Percentiles rank a stretch among this genome's conserved stretches.
Evolutionary conservation across 192 early-diverging fungal genomes (phyloP).

Genomic region (Coemansia sp.): DNA sequence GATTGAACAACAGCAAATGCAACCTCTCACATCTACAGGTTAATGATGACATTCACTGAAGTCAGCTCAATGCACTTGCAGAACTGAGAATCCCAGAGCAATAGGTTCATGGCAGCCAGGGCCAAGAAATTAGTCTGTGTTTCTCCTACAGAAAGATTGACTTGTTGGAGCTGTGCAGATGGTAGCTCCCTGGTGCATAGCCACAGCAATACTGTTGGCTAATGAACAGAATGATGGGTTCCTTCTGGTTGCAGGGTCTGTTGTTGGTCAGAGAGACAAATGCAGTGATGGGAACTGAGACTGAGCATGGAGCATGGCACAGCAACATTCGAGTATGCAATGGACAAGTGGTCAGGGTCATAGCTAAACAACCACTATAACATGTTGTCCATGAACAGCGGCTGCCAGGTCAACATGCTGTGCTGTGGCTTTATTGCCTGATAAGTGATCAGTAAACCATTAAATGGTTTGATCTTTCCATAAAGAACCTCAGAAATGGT

Average conservation of each 20-base stretch:
- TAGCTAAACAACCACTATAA: conserved; percentile 62
- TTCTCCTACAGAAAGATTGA: conserved; percentile 46
- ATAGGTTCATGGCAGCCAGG: conserved; percentile 42
- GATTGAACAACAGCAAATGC: background rate
- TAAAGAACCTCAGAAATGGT: conserved; percentile 63
- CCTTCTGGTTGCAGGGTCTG: conserved; percentile 51
- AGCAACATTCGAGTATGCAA: conserved; percentile 54
- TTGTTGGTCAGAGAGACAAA: conserved; percentile 56
- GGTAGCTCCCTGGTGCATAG: conserved; percentile 54
- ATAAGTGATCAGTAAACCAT: conserved; percentile 62
- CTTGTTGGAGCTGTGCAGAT: conserved; percentile 13
- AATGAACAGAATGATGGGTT: conserved; percentile 62
- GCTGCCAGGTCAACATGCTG: conserved; percentile 45
- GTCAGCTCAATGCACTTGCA: conserved; percentile 29
- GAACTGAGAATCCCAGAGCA: conserved; percentile 29
- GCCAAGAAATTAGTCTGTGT: conserved; percentile 42
- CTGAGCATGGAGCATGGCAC: conserved; percentile 17
- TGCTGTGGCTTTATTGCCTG: conserved; percentile 51
- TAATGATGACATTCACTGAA: conserved; percentile 33
- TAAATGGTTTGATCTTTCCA: conserved; percentile 61
- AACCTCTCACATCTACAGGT: conserved; percentile 2
- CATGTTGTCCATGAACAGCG: conserved; percentile 30
- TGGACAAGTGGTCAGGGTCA: conserved; percentile 59
- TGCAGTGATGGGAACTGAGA: conserved; percentile 30
- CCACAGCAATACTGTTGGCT: conserved; percentile 28